Evolutionary conservation across 2,329 filamentous ascomycete genomes (phyloP).

Genomic region (Aspergillus piperis): DNA sequence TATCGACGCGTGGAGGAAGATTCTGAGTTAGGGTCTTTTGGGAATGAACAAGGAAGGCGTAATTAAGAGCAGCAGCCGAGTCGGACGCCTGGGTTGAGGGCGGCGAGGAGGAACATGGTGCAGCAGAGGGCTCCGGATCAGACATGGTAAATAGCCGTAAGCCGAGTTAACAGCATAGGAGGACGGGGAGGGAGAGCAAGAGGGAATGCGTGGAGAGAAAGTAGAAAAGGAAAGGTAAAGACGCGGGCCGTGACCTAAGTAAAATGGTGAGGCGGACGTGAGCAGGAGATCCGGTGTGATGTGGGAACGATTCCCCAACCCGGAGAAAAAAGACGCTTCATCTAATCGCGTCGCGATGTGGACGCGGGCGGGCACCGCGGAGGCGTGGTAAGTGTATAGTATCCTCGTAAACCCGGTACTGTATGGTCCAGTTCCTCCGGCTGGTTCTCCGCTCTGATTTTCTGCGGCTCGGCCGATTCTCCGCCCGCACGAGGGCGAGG

Average conservation of each 20-base stretch:
- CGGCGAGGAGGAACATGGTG: constrained; percentile 34
- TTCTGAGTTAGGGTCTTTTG: constrained; percentile 58
- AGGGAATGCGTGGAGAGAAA: constrained; percentile 9
- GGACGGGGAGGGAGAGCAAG: constrained; percentile 10
- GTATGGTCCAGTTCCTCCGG: constrained; percentile 1
- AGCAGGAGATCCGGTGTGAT: not conserved
- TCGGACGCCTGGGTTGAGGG: constrained; percentile 35
- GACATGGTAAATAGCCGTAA: constrained; percentile 34
- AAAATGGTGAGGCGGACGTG: not conserved
- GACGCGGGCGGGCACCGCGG: constrained; percentile 30
- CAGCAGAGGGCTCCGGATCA: constrained; percentile 36
- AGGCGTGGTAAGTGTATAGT: constrained; percentile 2
- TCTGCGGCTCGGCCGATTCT: not conserved
- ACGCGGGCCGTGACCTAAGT: constrained; percentile 9
- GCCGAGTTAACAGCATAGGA: constrained; percentile 22
- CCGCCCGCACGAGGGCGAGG: too few species aligned
- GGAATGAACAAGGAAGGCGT: constrained; percentile 63
- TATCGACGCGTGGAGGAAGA: constrained; percentile 59
- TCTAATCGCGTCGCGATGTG: constrained; percentile 37
- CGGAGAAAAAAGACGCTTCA: constrained; percentile 25
- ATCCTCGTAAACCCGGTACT: not conserved
- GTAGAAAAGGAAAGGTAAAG: constrained; percentile 8
- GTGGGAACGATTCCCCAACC: constrained; percentile 25
- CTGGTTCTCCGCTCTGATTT: not conserved
- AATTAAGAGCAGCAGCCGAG: constrained; percentile 39